Conservation (phyloP, 345 rosid genomes). For the Rhodamnia rubescens region DNA sequence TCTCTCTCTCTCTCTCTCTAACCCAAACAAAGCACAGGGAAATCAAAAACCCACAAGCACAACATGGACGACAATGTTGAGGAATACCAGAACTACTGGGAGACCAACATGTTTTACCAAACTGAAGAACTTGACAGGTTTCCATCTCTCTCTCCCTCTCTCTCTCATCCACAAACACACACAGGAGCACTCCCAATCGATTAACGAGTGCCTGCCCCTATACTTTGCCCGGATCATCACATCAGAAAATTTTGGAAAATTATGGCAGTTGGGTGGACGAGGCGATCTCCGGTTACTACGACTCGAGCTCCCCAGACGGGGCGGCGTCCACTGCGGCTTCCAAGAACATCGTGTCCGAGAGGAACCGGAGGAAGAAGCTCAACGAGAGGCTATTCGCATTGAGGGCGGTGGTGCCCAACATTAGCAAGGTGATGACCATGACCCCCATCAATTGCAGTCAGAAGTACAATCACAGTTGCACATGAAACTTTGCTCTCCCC, state of each 20-base stretch:
- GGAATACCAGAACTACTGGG: conserved; percentile 55
- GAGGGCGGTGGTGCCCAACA: conserved; percentile 89
- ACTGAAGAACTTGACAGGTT: conserved; percentile 39
- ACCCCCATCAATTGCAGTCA: not conserved
- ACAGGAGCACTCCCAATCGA: not conserved
- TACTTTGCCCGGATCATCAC: not conserved
- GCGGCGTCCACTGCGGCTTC: conserved; percentile 67
- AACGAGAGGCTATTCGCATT: conserved; percentile 85
- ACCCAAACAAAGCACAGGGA: not conserved
- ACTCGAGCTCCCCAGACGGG: conserved; percentile 94
- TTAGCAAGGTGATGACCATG: conserved; percentile 46
- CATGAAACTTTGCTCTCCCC: not conserved
- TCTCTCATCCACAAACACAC: not conserved
- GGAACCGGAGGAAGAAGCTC: conserved; percentile 84
- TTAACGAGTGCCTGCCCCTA: not conserved
- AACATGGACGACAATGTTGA: conserved; percentile 19
- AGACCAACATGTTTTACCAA: conserved; percentile 42
- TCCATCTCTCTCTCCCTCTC: not conserved
- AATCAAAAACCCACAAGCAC: not conserved
- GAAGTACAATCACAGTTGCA: not conserved
- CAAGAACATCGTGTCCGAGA: conserved; percentile 81
- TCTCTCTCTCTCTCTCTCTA: not conserved
- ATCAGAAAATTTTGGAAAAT: not conserved
- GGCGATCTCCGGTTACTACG: conserved; percentile 42
- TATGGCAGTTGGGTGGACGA: conserved; percentile 7